These are phyloP conservation scores for Teratosphaeria nubilosa DNA, from an alignment of 2,329 filamentous ascomycete genomes.

Conservation along the genomic window DNA sequence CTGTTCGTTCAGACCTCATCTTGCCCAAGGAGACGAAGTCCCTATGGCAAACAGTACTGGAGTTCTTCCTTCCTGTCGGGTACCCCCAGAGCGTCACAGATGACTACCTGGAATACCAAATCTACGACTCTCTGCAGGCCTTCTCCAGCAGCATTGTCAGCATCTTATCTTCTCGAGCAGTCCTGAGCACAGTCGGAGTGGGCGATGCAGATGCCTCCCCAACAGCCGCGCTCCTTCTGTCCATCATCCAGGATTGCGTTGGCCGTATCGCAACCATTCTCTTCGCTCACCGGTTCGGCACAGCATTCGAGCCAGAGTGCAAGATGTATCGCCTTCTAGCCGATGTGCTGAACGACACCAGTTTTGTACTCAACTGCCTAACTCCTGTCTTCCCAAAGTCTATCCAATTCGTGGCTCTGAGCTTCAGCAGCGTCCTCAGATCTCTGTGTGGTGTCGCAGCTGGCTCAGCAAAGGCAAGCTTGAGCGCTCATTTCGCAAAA, in stretches of 20 bases:
- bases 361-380: constrained; percentile 75
- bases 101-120: constrained; percentile 70
- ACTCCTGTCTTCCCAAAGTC: constrained; percentile 61
- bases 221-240: constrained; percentile 70
- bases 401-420: constrained; percentile 47
- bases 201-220: constrained; percentile 70
- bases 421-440: constrained; percentile 50
- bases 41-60: constrained; percentile 40
- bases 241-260: constrained; percentile 71
- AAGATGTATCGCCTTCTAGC: constrained; percentile 82
- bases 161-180: constrained; percentile 69
- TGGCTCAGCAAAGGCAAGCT: constrained; percentile 77
- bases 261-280: constrained; percentile 75
- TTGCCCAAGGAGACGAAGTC: constrained; percentile 12
- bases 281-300: constrained; percentile 74
- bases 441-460: constrained; percentile 82
- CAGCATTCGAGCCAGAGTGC: constrained; percentile 77
- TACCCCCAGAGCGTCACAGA: constrained; percentile 76
- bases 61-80: constrained; percentile 77
- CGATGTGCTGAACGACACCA: constrained; percentile 78
- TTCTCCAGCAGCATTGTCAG: constrained; percentile 75
- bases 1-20: constrained; percentile 1
- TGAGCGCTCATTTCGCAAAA: constrained; percentile 84
- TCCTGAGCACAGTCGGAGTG: constrained; percentile 69
- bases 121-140: constrained; percentile 72